Evolutionary conservation across 169 alveolate species (phyloP), one percentile per base, ranked within the genome.

Genomic region (Haemoproteus tartakovskyi): DNA sequence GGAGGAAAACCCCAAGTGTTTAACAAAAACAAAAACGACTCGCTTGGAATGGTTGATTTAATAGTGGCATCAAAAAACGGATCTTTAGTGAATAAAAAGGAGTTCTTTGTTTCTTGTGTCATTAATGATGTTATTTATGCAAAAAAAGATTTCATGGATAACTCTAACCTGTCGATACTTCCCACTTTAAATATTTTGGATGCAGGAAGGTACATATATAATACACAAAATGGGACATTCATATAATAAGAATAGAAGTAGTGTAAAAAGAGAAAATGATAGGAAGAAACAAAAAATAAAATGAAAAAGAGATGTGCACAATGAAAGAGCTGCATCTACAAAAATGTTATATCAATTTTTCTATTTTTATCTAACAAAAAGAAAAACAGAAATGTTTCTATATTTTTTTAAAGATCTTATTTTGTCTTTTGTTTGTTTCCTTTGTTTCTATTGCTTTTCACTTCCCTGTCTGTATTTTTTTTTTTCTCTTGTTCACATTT

Each of bases 61-160:
- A 26, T 74, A 51, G 78, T 78, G n/a, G 59, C 84, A 56, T 30
- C 84, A 27, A 45, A 78, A 33, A 74, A 51, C 47, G 84, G 78
- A 0, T 30, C 59, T 9, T 78, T 74, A 45, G 84, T 74, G 29
- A 57, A 74, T 16, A 57, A 59, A 16, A 57, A 74, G 38, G 84
- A 74, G 5, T 2, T 43, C 9, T 46, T 74, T 12, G 56, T 56
- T 19, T 74, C 84, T 3, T 74, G 84, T 18, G 30, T 51, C n/a
- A 45, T 74, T 60, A 74, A 74, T 41, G 59, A 74, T 38, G 51
- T 74, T 43, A 21, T 74, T 29, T 74, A 74, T 51, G 51, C 78
- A 19, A 74, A 74, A 38, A 12, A 24, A 3, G 78, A 74, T 38
- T 57, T 74, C 29, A 52, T 57, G 18, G 12, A 46, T 45, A 22